phyloP scores from a whole-genome alignment of 2,329 filamentous ascomycete species.

The Cadophora gregata region DNA sequence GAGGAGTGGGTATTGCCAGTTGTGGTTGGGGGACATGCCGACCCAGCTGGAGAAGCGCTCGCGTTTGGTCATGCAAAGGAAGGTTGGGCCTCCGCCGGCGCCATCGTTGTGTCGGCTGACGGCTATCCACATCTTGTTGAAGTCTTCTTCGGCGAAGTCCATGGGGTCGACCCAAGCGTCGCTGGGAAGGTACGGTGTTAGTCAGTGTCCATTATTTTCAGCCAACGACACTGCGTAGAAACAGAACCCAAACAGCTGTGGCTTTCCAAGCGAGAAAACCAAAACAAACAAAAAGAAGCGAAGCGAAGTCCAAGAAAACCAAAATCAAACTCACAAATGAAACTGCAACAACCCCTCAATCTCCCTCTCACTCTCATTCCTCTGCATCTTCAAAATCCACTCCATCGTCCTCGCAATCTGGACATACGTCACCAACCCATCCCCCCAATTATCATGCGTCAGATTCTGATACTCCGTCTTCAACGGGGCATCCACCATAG shows the following conservation, averaged over 20 bases:
- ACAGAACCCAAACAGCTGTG: background rate
- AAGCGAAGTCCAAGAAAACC: background rate
- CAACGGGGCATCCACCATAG: background rate
- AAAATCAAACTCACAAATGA: constrained; percentile 35
- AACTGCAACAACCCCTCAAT: constrained; percentile 44
- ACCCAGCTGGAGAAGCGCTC: constrained; percentile 2
- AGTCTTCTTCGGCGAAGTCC: constrained; percentile 39
- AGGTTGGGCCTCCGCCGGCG: constrained; percentile 23
- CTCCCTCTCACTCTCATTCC: constrained; percentile 31
- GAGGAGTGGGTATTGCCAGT: constrained; percentile 28
- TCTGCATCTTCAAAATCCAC: constrained; percentile 39
- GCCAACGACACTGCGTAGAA: background rate
- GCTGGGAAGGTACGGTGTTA: constrained; percentile 21
- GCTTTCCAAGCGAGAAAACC: background rate
- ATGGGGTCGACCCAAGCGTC: constrained; percentile 46
- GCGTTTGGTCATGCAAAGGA: constrained; percentile 24
- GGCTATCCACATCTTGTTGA: constrained; percentile 43
- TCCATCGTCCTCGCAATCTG: constrained; percentile 43
- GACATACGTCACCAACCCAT: constrained; percentile 33
- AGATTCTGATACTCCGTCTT: constrained; percentile 34
- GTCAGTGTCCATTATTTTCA: no score
- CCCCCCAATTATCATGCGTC: constrained; percentile 42
- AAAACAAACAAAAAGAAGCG: background rate
- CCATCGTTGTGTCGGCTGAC: constrained; percentile 30
- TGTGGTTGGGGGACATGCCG: constrained; percentile 13